These are phyloP conservation scores for Hygrocybe coccinea DNA, from an alignment of 768 basidiomycete species.

Conservation along the genomic window DNA sequence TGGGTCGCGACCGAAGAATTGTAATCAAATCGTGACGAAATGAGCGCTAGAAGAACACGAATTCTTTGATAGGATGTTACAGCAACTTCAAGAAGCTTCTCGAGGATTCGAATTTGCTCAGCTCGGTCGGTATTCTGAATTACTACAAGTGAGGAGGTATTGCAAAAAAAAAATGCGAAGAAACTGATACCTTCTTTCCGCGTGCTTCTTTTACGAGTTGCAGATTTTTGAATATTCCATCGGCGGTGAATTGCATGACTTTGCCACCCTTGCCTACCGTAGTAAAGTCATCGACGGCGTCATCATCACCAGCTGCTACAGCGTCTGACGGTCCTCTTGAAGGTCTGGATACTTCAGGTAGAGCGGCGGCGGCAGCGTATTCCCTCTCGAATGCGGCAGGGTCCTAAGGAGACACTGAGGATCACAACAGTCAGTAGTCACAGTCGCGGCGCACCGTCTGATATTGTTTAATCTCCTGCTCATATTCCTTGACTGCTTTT, in stretches of 20 bases:
- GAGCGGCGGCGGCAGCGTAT: slow-evolving; percentile 51
- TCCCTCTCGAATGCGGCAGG: slow-evolving; percentile 82
- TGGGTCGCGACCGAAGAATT: slow-evolving; percentile 79
- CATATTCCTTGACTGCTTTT: slow-evolving; percentile 86
- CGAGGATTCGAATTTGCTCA: slow-evolving; percentile 89
- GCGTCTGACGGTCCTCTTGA: background rate
- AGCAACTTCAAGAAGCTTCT: slow-evolving; percentile 80
- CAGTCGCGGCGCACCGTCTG: slow-evolving; percentile 52
- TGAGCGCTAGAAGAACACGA: slow-evolving; percentile 86
- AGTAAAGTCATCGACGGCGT: slow-evolving; percentile 67
- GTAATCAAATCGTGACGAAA: slow-evolving; percentile 96
- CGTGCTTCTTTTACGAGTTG: slow-evolving; percentile 89
- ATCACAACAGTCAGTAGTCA: background rate
- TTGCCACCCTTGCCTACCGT: slow-evolving; percentile 91
- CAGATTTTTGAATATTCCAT: slow-evolving; percentile 87
- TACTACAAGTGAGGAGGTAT: slow-evolving; percentile 4
- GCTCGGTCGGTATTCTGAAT: slow-evolving; percentile 89
- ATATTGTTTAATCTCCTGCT: slow-evolving; percentile 72
- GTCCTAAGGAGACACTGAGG: slow-evolving; percentile 49
- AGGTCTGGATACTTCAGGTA: slow-evolving; percentile 20
- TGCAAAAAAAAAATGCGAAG: background rate
- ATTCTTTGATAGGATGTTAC: slow-evolving; percentile 88
- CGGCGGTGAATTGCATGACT: slow-evolving; percentile 72
- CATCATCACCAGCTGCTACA: slow-evolving; percentile 37
- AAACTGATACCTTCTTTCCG: slow-evolving; percentile 76